Evolutionary conservation across 495 filamentous ascomycete genomes (phyloP), one percentile per base, ranked within the genome.

Genomic region (Aspergillus asperescens): DNA sequence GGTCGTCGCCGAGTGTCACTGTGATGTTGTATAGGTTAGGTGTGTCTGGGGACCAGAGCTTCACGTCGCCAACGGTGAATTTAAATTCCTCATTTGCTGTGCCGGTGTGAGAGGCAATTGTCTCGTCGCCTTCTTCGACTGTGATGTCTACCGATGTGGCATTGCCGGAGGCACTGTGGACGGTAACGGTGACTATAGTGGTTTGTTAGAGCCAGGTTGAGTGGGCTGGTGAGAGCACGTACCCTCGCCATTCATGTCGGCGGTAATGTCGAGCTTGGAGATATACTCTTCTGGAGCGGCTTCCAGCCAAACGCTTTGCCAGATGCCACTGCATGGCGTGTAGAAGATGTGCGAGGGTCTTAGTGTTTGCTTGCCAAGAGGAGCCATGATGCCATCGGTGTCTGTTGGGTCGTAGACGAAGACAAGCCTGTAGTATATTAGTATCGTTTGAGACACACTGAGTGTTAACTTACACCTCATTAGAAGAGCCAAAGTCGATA

Each of bases 281-380:
- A 86, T 77, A 58, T 83, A 68, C 46, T 76, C 73, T 1, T 64
- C 50, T 0, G 82, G 81, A 0, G 76, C 81, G 12, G 77, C 67
- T 57, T 87, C 84, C 1, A 86, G 66, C 83, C 83, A 87, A 1
- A 86, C 82, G 19, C 68, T 77, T 58, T 86, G 83, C 84, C 84
- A 87, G 41, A 87, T 87, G 2, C 83, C 84, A 29, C 76, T 78
- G 63, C 83, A 86, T 9, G 84, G 81, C 0, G 77, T 81, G 62
- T 87, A 87, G 60, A 84, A 87, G 43, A 87, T 86, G 55, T 86
- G 83, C 5, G 75, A 78, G 2, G 75, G 79, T 2, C 62, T 56
- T 2, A 76, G 64, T 7, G 75, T 80, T 60, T 86, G 84, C 64
- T 87, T 87, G 42, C 83, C 83, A 48, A 83, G 72, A 0, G 82